phyloP scores from a whole-genome alignment of 176 grass and related monocot genomes.

The Oryza officinalis region DNA sequence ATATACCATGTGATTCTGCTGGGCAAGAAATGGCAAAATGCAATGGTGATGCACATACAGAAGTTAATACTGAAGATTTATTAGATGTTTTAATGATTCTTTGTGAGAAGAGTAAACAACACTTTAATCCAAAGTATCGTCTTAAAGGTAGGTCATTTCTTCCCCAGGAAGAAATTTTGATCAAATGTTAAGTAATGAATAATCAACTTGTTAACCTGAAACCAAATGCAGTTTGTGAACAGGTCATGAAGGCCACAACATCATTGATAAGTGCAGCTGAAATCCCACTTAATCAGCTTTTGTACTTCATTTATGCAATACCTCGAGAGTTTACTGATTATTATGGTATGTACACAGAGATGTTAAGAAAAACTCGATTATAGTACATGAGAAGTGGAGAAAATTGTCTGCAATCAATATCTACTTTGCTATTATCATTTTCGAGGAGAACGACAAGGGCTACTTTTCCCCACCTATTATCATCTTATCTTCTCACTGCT shows the following conservation, averaged over 20 bases:
- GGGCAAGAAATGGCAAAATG: constrained; percentile 41
- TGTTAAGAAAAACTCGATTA: constrained; percentile 11
- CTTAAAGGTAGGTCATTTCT: constrained; percentile 68
- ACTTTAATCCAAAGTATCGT: constrained; percentile 96
- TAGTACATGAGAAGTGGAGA: constrained; percentile 45
- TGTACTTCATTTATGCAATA: constrained; percentile 83
- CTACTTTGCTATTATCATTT: constrained; percentile 2
- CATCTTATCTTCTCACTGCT: constrained; percentile 22
- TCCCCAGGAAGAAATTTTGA: background rate
- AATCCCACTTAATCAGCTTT: constrained; percentile 71
- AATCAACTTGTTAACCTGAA: constrained; percentile 39
- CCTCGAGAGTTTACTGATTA: constrained; percentile 90
- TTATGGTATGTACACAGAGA: constrained; percentile 46
- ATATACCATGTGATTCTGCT: constrained; percentile 36
- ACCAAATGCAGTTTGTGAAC: constrained; percentile 73
- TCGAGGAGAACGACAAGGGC: constrained; percentile 17
- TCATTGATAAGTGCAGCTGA: constrained; percentile 70
- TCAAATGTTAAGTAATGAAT: constrained; percentile 27
- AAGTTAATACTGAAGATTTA: constrained; percentile 53
- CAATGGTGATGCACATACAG: constrained; percentile 29
- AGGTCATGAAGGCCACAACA: constrained; percentile 71
- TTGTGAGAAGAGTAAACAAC: constrained; percentile 93
- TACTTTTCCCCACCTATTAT: background rate
- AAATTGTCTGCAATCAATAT: constrained; percentile 7
- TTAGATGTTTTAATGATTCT: constrained; percentile 78